A percentile compares a stretch with the other conserved stretches of the same genome.
These are phyloP conservation scores for Micractinium sp. DNA, from an alignment of 139 green algal genomes.

Conservation along the genomic window DNA sequence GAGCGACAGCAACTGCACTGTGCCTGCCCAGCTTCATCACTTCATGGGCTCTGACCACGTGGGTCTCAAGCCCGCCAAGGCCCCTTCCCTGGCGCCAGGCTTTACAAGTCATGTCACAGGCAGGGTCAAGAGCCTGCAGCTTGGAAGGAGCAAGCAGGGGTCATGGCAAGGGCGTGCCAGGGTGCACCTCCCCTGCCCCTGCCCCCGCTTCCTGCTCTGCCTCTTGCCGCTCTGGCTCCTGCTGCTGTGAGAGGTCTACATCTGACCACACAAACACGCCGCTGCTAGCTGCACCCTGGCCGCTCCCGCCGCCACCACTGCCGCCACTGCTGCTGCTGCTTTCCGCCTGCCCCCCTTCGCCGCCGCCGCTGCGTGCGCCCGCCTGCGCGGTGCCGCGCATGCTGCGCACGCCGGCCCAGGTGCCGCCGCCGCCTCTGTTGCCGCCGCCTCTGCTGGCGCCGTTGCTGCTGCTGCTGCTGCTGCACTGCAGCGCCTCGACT, in stretches of 20 bases:
- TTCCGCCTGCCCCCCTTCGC: neutral
- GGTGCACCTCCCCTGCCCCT: neutral
- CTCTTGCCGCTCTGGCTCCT: neutral
- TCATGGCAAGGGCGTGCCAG: too few species aligned
- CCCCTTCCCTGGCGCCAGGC: too few species aligned
- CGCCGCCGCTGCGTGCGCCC: too few species aligned
- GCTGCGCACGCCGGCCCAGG: neutral
- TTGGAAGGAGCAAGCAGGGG: too few species aligned
- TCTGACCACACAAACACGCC: conserved; percentile 8
- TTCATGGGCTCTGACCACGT: too few species aligned
- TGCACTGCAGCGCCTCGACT: neutral
- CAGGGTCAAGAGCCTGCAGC: too few species aligned
- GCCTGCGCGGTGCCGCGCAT: neutral
- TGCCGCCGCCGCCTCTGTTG: neutral
- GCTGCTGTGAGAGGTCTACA: neutral
- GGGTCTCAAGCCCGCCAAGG: too few species aligned
- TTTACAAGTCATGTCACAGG: too few species aligned
- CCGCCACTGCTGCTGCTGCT: neutral
- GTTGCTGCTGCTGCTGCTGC: too few species aligned
- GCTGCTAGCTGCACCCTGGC: neutral
- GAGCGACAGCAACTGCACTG: too few species aligned
- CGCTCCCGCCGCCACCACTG: neutral
- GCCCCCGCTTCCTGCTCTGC: neutral
- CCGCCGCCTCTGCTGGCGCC: neutral
- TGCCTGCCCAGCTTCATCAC: too few species aligned